Percentiles rank a stretch among this genome's conserved stretches.
phyloP scores from a whole-genome alignment of 2,329 filamentous ascomycete species.

The Curvularia spicifera region DNA sequence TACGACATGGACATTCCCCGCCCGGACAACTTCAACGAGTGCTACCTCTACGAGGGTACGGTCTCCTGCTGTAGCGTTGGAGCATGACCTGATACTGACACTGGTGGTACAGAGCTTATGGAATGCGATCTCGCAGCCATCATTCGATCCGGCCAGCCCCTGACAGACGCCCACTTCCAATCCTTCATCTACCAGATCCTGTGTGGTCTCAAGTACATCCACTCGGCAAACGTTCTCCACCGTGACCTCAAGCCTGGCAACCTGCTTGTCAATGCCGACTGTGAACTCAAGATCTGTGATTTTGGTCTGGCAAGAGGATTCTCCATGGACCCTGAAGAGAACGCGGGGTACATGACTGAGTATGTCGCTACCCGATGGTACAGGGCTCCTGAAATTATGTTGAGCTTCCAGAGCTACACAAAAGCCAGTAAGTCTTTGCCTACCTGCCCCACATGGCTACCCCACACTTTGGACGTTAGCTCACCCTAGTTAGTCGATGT shows the following conservation, averaged over 20 bases:
- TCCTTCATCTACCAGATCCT: constrained; percentile 99
- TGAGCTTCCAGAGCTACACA: constrained; percentile 99
- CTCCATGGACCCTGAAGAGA: constrained; percentile 96
- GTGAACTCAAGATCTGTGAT: constrained; percentile 98
- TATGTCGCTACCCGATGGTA: constrained; percentile 99
- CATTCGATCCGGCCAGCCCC: constrained; percentile 92
- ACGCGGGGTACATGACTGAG: constrained; percentile 99
- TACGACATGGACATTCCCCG: constrained; percentile 99
- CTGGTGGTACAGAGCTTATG: constrained; percentile 78
- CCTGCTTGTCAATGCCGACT: constrained; percentile 96
- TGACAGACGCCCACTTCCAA: constrained; percentile 99
- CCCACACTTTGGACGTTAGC: constrained; percentile 18
- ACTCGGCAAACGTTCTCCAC: constrained; percentile 97
- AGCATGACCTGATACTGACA: constrained; percentile 28
- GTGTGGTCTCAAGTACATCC: constrained; percentile 98
- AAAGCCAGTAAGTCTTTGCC: constrained; percentile 75
- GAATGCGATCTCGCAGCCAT: constrained; percentile 98
- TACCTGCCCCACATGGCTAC: constrained; percentile 9
- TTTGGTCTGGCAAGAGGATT: constrained; percentile 97
- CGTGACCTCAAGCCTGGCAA: constrained; percentile 97
- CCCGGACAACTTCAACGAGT: constrained; percentile 98
- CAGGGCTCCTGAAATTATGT: constrained; percentile 97
- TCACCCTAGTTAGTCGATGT: constrained; percentile 76
- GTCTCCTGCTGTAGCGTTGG: neutral
- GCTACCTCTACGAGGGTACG: constrained; percentile 94